phyloP scores from a whole-genome alignment of 352 stramenopile genomes.

The Globisporangium uncinulatum region DNA sequence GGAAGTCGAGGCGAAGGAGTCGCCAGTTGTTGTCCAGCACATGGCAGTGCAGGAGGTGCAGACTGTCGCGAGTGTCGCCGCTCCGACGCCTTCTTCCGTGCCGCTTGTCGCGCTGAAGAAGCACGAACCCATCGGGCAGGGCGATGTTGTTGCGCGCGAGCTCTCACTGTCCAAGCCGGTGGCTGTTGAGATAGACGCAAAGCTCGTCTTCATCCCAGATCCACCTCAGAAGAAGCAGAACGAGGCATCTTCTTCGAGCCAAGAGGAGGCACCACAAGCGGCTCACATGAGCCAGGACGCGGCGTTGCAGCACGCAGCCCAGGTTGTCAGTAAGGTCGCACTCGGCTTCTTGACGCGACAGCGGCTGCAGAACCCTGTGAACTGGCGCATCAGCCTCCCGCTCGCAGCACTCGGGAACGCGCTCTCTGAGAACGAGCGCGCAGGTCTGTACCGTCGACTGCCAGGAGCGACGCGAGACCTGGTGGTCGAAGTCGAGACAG shows the following conservation, averaged over 20 bases:
- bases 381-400: conserved; percentile 45
- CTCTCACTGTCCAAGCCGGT: conserved; percentile 5
- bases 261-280: conserved; percentile 4
- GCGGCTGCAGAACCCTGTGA: conserved; percentile 32
- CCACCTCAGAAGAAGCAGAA: background rate
- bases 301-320: conserved; percentile 29
- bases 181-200: background rate
- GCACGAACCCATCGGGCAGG: background rate
- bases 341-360: conserved; percentile 36
- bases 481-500: conserved; percentile 28
- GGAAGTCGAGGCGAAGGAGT: conserved; percentile 11
- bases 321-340: conserved; percentile 44
- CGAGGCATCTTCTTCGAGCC: background rate
- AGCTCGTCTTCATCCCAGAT: background rate
- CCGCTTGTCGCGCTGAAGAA: background rate
- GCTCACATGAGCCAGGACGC: conserved; percentile 5
- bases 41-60: conserved; percentile 21
- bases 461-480: conserved; percentile 11
- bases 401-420: conserved; percentile 20
- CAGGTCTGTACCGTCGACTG: conserved; percentile 8
- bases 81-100: background rate
- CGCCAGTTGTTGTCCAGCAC: background rate
- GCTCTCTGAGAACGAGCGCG: conserved; percentile 30
- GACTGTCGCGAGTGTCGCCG: background rate
- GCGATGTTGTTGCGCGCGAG: background rate